A percentile compares a stretch with the other conserved stretches of the same genome.
Conservation (phyloP, 768 basidiomycete genomes). For the Boletus sp. region DNA sequence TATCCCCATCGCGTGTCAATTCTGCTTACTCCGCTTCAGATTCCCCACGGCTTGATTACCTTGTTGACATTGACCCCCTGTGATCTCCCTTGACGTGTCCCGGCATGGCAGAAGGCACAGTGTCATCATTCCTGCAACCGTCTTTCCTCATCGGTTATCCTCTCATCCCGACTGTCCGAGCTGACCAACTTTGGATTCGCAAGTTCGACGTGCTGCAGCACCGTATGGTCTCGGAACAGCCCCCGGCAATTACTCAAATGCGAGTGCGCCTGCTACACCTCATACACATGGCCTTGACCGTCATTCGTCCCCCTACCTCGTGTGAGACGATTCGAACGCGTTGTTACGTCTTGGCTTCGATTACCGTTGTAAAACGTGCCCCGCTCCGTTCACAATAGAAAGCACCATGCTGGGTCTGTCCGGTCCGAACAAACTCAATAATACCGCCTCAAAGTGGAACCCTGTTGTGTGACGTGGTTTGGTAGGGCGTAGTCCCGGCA, state of each 20-base stretch:
- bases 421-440: constrained; percentile 8
- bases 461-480: neutral
- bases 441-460: neutral
- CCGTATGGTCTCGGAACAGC: neutral
- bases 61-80: neutral
- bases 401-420: neutral
- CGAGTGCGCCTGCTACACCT: neutral
- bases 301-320: neutral
- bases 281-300: neutral
- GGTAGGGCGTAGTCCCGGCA: neutral
- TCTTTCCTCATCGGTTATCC: neutral
- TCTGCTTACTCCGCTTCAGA: neutral
- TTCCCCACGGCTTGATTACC: neutral
- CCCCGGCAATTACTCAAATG: constrained; percentile 1
- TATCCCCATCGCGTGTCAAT: neutral
- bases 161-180: neutral
- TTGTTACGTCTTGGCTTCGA: constrained; percentile 15
- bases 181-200: neutral
- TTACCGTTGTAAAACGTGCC: constrained; percentile 13
- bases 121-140: neutral
- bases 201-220: neutral
- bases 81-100: neutral
- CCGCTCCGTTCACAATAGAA: constrained; percentile 9
- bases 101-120: neutral
- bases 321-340: neutral